Evolutionary conservation across 805 yeast species (phyloP), one percentile per base, ranked within the genome.

Genomic region (Suhomyces kilbournensis): DNA sequence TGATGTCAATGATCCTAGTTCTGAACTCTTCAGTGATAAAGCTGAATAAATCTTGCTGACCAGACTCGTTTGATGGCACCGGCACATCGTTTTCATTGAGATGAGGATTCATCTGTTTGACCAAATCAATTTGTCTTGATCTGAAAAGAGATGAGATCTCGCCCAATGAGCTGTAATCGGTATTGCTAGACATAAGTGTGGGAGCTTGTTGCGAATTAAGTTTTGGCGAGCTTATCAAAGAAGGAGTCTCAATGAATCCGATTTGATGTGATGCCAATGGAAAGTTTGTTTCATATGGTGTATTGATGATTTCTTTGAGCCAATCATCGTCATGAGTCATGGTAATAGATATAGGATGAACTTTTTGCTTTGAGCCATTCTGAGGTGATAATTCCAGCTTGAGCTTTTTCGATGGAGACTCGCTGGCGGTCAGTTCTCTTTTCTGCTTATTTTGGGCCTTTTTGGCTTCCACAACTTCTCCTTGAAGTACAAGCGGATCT

Each of bases 271-370:
- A 76, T 38, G 71, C 78, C 34, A 60, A 67, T 47, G 74, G 85
- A 51, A 85, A 80, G 50, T 82, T 79, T 30, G 79, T 75, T 46
- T 84, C 88, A 56, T 80, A 77, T 5, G 90, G 88, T 1, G 88
- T 81, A 50, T 76, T 82, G 47, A 87, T 81, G 58, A 88, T 85
- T 56, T 86, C 90, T 30, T 82, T 77, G 14, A 88, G 70, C 92
- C 93, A 86, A 53, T 82, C 85, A 26, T 79, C 81, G 8, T 71
- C 67, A 49, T 50, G 60, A 22, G 52, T 50, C 48, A 48, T 48
- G 15, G 48, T 52, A 23, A 52, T 14, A 2, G 48, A 28, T 22
- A 52, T 52, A 6, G 54, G 46, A 25, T 52, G 50, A 7, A 44
- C 32, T n/a, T 42, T 52, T 20, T 19, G 19, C 20, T 38, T 46